phyloP scores from a whole-genome alignment of 495 filamentous ascomycete species.

The Hyaloscypha hepaticicola region DNA sequence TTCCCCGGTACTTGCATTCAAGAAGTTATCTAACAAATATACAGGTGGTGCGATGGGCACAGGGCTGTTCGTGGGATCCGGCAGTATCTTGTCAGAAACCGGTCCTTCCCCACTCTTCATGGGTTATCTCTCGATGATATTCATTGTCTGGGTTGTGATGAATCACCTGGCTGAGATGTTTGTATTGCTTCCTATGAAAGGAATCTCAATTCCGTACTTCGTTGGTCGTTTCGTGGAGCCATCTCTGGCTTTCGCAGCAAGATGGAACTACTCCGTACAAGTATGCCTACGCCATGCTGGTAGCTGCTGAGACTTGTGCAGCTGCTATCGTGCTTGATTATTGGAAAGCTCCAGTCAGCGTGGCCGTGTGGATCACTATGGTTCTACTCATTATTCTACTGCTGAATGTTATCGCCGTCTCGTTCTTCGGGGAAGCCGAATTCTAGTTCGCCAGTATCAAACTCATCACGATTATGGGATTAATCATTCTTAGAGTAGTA shows the following conservation, averaged over 20 bases:
- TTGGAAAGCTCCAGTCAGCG: slow-evolving; percentile 67
- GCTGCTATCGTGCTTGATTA: slow-evolving; percentile 68
- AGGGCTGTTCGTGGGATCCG: neutral
- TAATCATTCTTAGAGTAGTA: slow-evolving; percentile 65
- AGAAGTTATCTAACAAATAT: neutral
- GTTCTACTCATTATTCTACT: slow-evolving; percentile 61
- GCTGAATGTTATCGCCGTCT: slow-evolving; percentile 63
- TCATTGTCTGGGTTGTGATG: neutral
- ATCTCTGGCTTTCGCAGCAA: neutral
- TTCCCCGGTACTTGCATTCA: neutral
- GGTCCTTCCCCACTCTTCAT: neutral
- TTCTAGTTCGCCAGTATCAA: slow-evolving; percentile 78
- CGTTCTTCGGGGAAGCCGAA: slow-evolving; percentile 77
- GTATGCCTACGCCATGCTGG: slow-evolving; percentile 50
- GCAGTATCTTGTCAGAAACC: neutral
- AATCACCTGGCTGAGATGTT: neutral
- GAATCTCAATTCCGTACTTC: neutral
- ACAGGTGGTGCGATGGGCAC: neutral
- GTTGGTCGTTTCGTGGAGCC: neutral
- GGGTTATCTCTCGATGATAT: neutral
- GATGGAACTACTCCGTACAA: neutral
- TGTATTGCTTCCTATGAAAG: neutral
- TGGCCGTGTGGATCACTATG: slow-evolving; percentile 70
- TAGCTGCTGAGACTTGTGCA: slow-evolving; percentile 77
- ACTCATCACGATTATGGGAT: slow-evolving; percentile 63